Evolutionary conservation across 768 basidiomycete species (phyloP).

Genomic region (Lactarius trivialis): DNA sequence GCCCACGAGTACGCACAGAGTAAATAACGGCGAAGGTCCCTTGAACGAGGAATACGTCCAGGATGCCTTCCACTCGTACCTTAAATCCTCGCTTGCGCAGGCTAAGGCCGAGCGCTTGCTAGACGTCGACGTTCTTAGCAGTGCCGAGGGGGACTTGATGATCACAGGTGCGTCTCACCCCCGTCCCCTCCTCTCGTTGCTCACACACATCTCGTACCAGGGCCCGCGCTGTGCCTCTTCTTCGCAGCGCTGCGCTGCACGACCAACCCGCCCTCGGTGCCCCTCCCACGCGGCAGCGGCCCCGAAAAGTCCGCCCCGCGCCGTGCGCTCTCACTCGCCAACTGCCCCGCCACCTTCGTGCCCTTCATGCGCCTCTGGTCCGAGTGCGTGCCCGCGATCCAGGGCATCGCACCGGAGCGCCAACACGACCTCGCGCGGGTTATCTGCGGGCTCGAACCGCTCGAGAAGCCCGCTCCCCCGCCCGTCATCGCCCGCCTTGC

Average conservation of each 20-base stretch:
- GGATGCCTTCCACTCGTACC: constrained; percentile 76
- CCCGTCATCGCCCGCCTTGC: constrained; percentile 52
- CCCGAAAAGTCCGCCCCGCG: constrained; percentile 41
- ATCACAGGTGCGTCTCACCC: constrained; percentile 54
- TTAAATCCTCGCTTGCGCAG: constrained; percentile 66
- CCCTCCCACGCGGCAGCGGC: constrained; percentile 48
- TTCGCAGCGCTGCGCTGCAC: constrained; percentile 76
- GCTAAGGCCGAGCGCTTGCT: constrained; percentile 72
- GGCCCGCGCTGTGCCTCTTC: constrained; percentile 77
- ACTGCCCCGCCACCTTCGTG: constrained; percentile 64
- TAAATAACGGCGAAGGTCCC: constrained; percentile 27
- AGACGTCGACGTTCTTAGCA: constrained; percentile 64
- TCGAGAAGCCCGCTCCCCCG: constrained; percentile 38
- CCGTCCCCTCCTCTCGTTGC: not conserved
- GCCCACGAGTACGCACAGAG: constrained; percentile 18
- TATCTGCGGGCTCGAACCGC: constrained; percentile 54
- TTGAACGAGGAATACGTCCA: constrained; percentile 64
- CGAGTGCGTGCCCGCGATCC: constrained; percentile 55
- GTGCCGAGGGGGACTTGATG: constrained; percentile 80
- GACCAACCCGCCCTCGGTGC: constrained; percentile 73
- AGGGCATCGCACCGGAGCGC: constrained; percentile 50
- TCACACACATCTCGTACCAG: not conserved
- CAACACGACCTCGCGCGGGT: constrained; percentile 80
- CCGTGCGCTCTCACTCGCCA: constrained; percentile 52
- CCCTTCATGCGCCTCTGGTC: constrained; percentile 73